Percentiles rank a stretch among this genome's conserved stretches.
phyloP scores from a whole-genome alignment of 306 rosid species.

The Gastrolobium villosum region DNA sequence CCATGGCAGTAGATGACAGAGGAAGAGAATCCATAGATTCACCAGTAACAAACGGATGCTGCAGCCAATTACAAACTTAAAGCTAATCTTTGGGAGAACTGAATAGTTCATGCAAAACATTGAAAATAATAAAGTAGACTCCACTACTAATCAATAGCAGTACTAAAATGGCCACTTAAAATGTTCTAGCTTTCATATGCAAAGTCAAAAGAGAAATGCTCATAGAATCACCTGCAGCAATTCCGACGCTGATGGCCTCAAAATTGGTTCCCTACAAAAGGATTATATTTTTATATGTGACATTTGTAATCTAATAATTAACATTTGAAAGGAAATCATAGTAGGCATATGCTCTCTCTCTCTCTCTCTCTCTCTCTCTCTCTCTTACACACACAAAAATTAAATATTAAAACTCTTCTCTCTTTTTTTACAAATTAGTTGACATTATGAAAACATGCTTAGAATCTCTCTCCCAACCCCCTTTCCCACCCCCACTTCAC shows the following conservation, averaged over 20 bases:
- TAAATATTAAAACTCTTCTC: background rate
- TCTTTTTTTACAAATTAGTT: slow-evolving; percentile 7
- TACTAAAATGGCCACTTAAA: slow-evolving; percentile 37
- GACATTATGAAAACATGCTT: background rate
- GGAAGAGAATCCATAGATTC: slow-evolving; percentile 56
- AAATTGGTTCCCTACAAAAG: slow-evolving; percentile 86
- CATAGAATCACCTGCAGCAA: slow-evolving; percentile 82
- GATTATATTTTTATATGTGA: slow-evolving; percentile 22
- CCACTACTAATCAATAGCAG: slow-evolving; percentile 34
- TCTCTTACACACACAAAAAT: background rate
- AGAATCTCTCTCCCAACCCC: slow-evolving; percentile 1
- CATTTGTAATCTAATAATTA: slow-evolving; percentile 21
- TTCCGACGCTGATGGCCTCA: slow-evolving; percentile 86
- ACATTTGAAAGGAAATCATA: slow-evolving; percentile 22
- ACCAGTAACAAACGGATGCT: slow-evolving; percentile 97
- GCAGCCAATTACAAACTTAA: slow-evolving; percentile 53
- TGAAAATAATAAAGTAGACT: slow-evolving; percentile 15
- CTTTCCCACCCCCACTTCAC: background rate
- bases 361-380: background rate
- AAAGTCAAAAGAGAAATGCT: slow-evolving; percentile 41
- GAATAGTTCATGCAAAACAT: slow-evolving; percentile 41
- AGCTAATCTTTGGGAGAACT: slow-evolving; percentile 43
- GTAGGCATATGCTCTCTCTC: background rate
- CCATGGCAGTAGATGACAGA: slow-evolving; percentile 61
- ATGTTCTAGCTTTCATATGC: slow-evolving; percentile 17